Base-by-base conservation (phyloP, 1,284 basidiomycete genomes). In the Trichosporon faecale region DNA sequence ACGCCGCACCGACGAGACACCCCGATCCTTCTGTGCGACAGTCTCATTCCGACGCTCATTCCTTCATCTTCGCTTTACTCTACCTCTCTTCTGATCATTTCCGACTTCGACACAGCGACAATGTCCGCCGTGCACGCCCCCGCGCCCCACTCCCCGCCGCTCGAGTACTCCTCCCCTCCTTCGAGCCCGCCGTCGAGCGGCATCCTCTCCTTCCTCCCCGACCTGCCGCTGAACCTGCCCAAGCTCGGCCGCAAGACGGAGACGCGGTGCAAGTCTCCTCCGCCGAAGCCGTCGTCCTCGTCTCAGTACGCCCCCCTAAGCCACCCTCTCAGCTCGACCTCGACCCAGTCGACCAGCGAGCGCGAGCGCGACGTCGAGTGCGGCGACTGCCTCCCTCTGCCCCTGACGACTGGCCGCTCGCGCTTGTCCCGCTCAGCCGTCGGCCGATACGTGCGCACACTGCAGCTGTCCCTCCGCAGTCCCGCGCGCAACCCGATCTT, bases 161-260 rank as follows among this genome's bases (percentile, higher is more conserved):
- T 61, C 27, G 57, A 61, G 57, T 61, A 33, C 57, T 29, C 57
- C 18, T 61, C 57, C 8, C 57, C 57, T 18, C 57, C 57, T 16
- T 31, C 18, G 11, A 16, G 12, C 16, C 57, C 57, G 57, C 57
- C 57, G 16, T 9, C 57, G 8, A 21, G 18, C 29, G 18, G 57
- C 57, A 9, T 61, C 27, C 29, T 61, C 18, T 61, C 57, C 31
- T 61, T 61, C 57, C 29, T 61, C 18, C 57, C 57, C 4, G 57
- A 61, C 27, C 27, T 61, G 29, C 29, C 57, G 27, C 5, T n/a
- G 21, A 57, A 27, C 52, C 27, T 57, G 57, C 57, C 27, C 14
- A 61, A 61, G 29, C 31, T 61, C 8, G 49, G 49, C 49, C 40
- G 40, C 40, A n/a, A 9, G 21, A 7, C 3, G n/a, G 49, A 52